Percentiles rank a stretch among this genome's conserved stretches.
Conservation (phyloP, 2,329 filamentous ascomycete species). For the Aureobasidium sp. region DNA sequence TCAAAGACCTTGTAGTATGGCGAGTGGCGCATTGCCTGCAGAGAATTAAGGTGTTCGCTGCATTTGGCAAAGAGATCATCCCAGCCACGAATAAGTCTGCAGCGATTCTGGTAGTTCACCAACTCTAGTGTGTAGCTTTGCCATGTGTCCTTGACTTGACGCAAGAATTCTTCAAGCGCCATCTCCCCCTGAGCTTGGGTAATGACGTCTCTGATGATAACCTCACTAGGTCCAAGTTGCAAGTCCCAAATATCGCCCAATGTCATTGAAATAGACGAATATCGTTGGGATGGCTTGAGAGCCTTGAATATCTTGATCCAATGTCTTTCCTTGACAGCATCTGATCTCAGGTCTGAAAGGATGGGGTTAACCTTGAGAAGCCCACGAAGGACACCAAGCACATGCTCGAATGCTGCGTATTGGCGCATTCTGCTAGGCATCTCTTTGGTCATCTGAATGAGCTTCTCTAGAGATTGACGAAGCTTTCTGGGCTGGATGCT, state of each 20-base stretch:
- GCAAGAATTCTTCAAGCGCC: constrained; percentile 95
- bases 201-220: constrained; percentile 85
- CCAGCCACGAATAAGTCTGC: constrained; percentile 92
- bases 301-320: constrained; percentile 98
- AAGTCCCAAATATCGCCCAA: constrained; percentile 99
- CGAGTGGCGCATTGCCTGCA: constrained; percentile 98
- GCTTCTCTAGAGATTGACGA: constrained; percentile 74
- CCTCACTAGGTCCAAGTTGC: constrained; percentile 78
- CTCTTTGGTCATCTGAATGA: constrained; percentile 97
- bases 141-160: constrained; percentile 94
- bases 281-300: constrained; percentile 83
- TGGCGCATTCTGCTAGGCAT: constrained; percentile 99
- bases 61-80: constrained; percentile 98
- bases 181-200: constrained; percentile 95
- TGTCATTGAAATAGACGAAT: constrained; percentile 88
- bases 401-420: constrained; percentile 98
- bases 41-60: constrained; percentile 92
- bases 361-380: constrained; percentile 86
- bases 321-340: constrained; percentile 90
- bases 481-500: constrained; percentile 93
- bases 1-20: constrained; percentile 99
- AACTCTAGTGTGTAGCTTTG: constrained; percentile 90
- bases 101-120: constrained; percentile 97
- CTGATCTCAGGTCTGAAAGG: constrained; percentile 84
- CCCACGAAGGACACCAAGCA: constrained; percentile 81